Conservation (phyloP, 2,329 filamentous ascomycete species). For the Fusarium sp. region DNA sequence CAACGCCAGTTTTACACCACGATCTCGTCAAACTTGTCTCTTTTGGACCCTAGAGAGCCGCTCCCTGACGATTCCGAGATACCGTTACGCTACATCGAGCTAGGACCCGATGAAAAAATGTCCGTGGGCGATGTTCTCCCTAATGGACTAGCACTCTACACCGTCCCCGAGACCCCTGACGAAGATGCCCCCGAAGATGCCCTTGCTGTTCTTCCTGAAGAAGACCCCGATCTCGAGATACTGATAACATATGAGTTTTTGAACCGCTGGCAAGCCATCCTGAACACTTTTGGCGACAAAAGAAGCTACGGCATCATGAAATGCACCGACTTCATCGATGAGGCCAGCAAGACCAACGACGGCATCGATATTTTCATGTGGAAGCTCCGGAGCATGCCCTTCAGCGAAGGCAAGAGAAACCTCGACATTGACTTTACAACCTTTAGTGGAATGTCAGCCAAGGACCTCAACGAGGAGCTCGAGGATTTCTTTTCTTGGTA, state of each 20-base stretch:
- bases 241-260: background rate
- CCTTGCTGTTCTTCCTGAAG: background rate
- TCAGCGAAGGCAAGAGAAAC: conserved; percentile 3
- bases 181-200: background rate
- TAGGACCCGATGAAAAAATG: background rate
- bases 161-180: background rate
- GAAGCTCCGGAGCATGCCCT: background rate
- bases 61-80: background rate
- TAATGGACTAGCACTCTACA: background rate
- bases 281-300: background rate
- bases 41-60: background rate
- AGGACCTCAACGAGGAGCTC: background rate
- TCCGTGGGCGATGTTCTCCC: background rate
- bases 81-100: too few relatives aligned
- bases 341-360: background rate
- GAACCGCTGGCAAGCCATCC: background rate
- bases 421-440: background rate
- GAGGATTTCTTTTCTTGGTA: background rate
- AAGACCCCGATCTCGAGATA: background rate
- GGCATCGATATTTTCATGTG: background rate
- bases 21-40: background rate
- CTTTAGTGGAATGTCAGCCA: background rate
- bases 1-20: conserved; percentile 19
- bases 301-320: background rate
- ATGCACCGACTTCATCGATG: background rate